A percentile compares a stretch with the other conserved stretches of the same genome.
These are phyloP conservation scores for Dioscorea cayenensis DNA, from an alignment of 116 monocot genomes.

Conservation along the genomic window DNA sequence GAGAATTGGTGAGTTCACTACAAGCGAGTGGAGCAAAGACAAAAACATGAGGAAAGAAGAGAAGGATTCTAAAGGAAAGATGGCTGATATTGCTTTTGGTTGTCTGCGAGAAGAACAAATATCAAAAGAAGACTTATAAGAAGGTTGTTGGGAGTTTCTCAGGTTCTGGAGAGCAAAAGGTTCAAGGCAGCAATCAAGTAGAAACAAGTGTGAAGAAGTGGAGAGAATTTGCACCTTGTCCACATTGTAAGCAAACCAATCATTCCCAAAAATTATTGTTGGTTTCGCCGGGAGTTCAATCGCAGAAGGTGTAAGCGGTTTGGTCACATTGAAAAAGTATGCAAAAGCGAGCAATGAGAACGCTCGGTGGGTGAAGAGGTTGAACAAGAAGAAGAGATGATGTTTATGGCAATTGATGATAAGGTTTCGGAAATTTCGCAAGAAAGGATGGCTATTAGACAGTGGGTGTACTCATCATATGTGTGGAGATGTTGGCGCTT, in stretches of 20 bases:
- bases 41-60: neutral
- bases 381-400: neutral
- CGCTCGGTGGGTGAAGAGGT: neutral
- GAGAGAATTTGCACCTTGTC: neutral
- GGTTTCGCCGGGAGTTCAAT: neutral
- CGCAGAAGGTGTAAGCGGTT: neutral
- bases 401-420: neutral
- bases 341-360: neutral
- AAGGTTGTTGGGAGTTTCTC: neutral
- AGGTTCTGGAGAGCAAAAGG: neutral
- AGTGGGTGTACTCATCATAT: no score
- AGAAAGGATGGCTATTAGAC: neutral
- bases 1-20: neutral
- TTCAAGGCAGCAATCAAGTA: neutral
- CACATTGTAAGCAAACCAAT: neutral
- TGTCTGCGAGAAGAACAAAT: neutral
- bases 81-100: neutral
- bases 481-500: no score
- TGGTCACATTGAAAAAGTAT: neutral
- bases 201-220: neutral
- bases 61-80: neutral
- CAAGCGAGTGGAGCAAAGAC: neutral
- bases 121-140: neutral
- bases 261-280: neutral
- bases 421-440: neutral